Base-by-base conservation (phyloP, 2,329 filamentous ascomycete genomes). In the Rhynchosporium graminicola region DNA sequence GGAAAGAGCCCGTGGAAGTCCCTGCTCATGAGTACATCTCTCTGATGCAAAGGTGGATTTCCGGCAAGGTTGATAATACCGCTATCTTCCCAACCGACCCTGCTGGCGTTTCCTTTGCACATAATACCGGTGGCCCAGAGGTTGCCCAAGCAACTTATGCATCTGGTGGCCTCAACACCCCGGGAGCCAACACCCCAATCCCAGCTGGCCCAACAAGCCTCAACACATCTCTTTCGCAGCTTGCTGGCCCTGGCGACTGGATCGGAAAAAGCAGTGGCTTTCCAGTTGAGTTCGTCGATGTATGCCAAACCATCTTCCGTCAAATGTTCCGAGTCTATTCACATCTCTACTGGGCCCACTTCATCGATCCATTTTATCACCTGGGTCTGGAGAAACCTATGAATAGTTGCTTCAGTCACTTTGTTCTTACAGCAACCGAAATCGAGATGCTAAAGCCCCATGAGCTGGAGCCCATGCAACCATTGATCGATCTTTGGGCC, bases 301-400 rank as follows among this genome's bases (percentile, higher is more conserved):
- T 97, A 70, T 95, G 94, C 80, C 92, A 96, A 80, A 89, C 89
- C 68, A 95, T 97, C 72, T 94, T 97, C 80, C 90, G 93, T 71
- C 95, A 97, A 78, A 98, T 99, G 89, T 98, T 99, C 82, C 90
- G 95, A 63, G 94, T 97, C 70, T 99, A 99, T 74, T 89, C 95
- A 54, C 95, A 99, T 77, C 87, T 99, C 65, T 99, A 99, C 81
- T 97, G 96, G 84, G 91, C 93, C 62, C 95, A 99, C 77, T 99
- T 91, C 77, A 80, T 87, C 64, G 89, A 92, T 69, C 90, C 89
- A 4, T 92, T 92, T 77, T 94, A 92, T 78, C 88, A 93, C 75
- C 82, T 94, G 68, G 92, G 90, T 78, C 80, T 90, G 9, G 87
- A 90, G 76, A 90, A 92, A 75, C 88, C 91, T 71, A 82, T 94